Conservation (phyloP, 768 basidiomycete species). For the Epithele typhae region DNA sequence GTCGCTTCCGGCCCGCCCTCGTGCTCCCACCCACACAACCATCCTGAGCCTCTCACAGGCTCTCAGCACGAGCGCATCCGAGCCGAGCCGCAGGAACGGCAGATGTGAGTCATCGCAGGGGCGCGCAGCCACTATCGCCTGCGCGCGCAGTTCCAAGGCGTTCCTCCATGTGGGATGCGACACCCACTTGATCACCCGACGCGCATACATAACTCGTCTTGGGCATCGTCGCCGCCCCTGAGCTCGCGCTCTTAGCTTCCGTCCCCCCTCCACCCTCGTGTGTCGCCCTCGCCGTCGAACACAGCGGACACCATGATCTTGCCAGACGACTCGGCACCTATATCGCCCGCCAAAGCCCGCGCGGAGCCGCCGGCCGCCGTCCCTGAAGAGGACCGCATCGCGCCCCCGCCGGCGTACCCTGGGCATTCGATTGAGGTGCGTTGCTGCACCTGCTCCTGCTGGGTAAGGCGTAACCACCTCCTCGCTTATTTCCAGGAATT, state of each 20-base stretch:
- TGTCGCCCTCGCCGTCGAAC: neutral
- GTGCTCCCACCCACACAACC: too few relatives aligned
- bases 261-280: neutral
- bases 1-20: too few relatives aligned
- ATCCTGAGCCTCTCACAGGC: too few relatives aligned
- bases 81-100: neutral
- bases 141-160: slow-evolving; percentile 2
- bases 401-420: slow-evolving; percentile 22
- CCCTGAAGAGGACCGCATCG: slow-evolving; percentile 1
- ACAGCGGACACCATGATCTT: slow-evolving; percentile 19
- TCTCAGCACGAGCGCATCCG: too few relatives aligned
- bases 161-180: slow-evolving; percentile 2
- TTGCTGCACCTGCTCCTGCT: neutral
- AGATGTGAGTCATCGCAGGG: neutral
- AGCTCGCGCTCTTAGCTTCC: neutral
- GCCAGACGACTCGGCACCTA: slow-evolving; percentile 18
- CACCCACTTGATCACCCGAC: too few relatives aligned
- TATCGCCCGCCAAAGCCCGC: slow-evolving; percentile 18
- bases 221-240: too few relatives aligned
- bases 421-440: slow-evolving; percentile 4
- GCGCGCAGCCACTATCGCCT: slow-evolving; percentile 9
- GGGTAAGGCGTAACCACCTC: too few relatives aligned
- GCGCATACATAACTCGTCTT: too few relatives aligned
- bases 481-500: too few relatives aligned
- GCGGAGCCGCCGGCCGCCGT: slow-evolving; percentile 7